Evolutionary conservation across 257 asterid genomes (phyloP).

Genomic region (Henckelia pumila): DNA sequence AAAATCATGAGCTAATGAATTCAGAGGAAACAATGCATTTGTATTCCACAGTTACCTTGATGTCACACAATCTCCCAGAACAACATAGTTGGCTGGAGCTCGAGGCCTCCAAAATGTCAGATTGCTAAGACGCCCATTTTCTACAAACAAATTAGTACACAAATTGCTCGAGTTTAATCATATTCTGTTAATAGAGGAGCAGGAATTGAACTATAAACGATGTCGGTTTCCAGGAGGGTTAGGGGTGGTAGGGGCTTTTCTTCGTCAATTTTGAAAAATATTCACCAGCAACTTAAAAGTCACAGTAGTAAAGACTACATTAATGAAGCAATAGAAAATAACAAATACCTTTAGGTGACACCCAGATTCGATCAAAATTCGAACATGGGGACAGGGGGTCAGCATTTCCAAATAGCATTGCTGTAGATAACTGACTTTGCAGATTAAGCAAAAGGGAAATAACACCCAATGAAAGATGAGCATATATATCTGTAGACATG

Average conservation of each 20-base stretch:
- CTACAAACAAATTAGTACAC: slow-evolving; percentile 44
- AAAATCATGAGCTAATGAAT: slow-evolving; percentile 10
- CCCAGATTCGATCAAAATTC: slow-evolving; percentile 87
- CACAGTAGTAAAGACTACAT: slow-evolving; percentile 15
- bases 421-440: slow-evolving; percentile 79
- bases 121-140: slow-evolving; percentile 72
- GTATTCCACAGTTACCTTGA: slow-evolving; percentile 68
- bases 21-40: not conserved
- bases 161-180: slow-evolving; percentile 9
- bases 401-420: slow-evolving; percentile 86
- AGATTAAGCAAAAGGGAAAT: slow-evolving; percentile 88
- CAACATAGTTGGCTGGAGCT: slow-evolving; percentile 92
- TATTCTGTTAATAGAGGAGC: slow-evolving; percentile 2
- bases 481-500: slow-evolving; percentile 74
- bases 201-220: not conserved
- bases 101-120: slow-evolving; percentile 98
- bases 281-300: no score
- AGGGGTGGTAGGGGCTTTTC: no score
- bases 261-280: no score
- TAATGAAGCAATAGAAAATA: slow-evolving; percentile 21
- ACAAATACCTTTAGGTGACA: slow-evolving; percentile 75
- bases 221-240: no score
- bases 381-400: slow-evolving; percentile 89
- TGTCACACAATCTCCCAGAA: slow-evolving; percentile 94
- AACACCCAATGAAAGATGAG: slow-evolving; percentile 90